phyloP scores from a whole-genome alignment of 305 asterid genomes.

The Fraxinus paxiana region DNA sequence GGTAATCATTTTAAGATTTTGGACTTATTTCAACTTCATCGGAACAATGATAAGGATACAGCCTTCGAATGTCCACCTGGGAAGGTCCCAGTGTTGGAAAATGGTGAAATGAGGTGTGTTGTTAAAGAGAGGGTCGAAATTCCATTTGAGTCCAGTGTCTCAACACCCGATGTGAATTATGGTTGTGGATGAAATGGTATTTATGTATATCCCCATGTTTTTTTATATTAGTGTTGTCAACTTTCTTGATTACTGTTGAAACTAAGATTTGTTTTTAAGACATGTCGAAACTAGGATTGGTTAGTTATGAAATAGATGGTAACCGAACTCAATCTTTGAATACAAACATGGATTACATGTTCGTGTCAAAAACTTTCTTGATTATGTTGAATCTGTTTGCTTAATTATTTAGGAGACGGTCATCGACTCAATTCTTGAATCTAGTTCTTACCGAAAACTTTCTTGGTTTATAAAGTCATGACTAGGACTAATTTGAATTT shows the following conservation, averaged over 20 bases:
- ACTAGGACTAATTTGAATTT: not conserved
- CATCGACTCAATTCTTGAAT: not conserved
- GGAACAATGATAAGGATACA: constrained; percentile 12
- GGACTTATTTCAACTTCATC: constrained; percentile 22
- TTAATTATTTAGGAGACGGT: not conserved
- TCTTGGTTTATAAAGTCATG: not conserved
- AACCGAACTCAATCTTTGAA: not conserved
- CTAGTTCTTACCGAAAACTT: not conserved
- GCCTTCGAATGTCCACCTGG: constrained; percentile 33
- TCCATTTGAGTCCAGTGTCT: constrained; percentile 37
- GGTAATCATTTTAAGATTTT: constrained; percentile 24
- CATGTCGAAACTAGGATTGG: not conserved
- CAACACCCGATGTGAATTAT: constrained; percentile 42
- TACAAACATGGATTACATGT: not conserved
- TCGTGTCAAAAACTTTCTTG: not conserved
- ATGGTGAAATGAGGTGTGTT: constrained; percentile 41
- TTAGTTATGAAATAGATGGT: not conserved
- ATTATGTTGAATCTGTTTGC: not conserved
- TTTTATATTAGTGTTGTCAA: not conserved
- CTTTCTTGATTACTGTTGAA: not conserved
- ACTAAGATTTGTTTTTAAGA: not conserved
- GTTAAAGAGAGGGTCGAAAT: constrained; percentile 47
- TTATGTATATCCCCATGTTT: not conserved
- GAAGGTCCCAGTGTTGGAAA: constrained; percentile 36
- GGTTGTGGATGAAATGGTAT: constrained; percentile 37